A percentile compares a stretch with the other conserved stretches of the same genome.
phyloP scores from a whole-genome alignment of 2,329 filamentous ascomycete genomes.

The Epichloe scottii region DNA sequence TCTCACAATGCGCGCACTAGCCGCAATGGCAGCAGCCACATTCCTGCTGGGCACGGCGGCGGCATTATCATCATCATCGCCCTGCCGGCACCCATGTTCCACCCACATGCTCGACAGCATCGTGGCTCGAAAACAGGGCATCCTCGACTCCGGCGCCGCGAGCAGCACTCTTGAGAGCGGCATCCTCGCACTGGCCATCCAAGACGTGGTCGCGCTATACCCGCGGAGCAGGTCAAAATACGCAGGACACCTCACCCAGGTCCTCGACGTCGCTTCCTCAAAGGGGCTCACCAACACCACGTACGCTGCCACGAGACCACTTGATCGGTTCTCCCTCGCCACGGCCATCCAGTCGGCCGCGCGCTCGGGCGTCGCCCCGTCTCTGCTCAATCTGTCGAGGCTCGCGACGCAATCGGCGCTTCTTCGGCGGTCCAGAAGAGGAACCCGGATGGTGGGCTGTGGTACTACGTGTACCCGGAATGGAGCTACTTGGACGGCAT shows the following conservation, averaged over 20 bases:
- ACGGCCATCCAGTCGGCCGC: constrained; percentile 8
- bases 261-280: constrained; percentile 9
- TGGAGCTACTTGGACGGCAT: constrained; percentile 43
- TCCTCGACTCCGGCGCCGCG: constrained; percentile 10
- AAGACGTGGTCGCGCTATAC: constrained; percentile 8
- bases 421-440: constrained; percentile 13
- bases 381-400: constrained; percentile 1
- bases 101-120: constrained; percentile 14
- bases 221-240: constrained; percentile 6
- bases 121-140: constrained; percentile 12
- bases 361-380: neutral
- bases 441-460: constrained; percentile 22
- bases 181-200: constrained; percentile 11
- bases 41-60: neutral
- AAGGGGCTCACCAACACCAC: constrained; percentile 6
- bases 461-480: constrained; percentile 32
- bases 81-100: neutral
- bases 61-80: neutral
- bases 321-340: constrained; percentile 14
- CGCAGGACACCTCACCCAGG: constrained; percentile 5
- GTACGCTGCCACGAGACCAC: constrained; percentile 8
- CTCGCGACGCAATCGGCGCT: constrained; percentile 9
- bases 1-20: neutral
- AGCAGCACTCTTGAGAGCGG: constrained; percentile 14
- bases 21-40: neutral